Evolutionary conservation across 192 early-diverging fungal species (phyloP).

Genomic region (Backusella morwellensis): DNA sequence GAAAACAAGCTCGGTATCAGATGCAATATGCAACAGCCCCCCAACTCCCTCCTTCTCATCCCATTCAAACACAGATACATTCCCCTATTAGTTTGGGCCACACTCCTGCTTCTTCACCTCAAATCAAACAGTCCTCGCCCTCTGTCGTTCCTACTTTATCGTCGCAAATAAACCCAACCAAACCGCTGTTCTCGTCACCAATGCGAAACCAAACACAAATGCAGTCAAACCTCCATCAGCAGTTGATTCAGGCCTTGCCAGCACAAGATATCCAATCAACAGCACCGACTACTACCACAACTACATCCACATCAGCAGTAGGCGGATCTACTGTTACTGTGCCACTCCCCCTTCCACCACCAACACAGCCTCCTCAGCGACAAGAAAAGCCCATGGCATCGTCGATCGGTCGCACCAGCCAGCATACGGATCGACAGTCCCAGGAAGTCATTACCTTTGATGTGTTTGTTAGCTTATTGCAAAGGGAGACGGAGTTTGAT

Average conservation of each 20-base stretch:
- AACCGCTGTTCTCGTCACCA: background rate
- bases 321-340: background rate
- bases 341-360: background rate
- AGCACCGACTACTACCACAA: background rate
- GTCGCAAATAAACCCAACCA: background rate
- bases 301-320: background rate
- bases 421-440: slow-evolving; percentile 6
- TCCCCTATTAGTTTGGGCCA: slow-evolving; percentile 15
- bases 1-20: slow-evolving; percentile 16
- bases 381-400: background rate
- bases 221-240: background rate
- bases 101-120: slow-evolving; percentile 13
- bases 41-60: slow-evolving; percentile 7
- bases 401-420: background rate
- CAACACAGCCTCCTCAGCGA: background rate
- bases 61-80: slow-evolving; percentile 14
- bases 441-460: slow-evolving; percentile 17
- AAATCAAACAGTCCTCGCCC: slow-evolving; percentile 13
- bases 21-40: slow-evolving; percentile 12
- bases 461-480: slow-evolving; percentile 18
- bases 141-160: slow-evolving; percentile 2
- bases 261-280: slow-evolving; percentile 14
- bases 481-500: slow-evolving; percentile 25
- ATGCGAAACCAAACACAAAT: slow-evolving; percentile 12
- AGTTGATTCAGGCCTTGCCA: background rate